phyloP scores from a whole-genome alignment of 306 rosid species.

The Gleditsia sinensis region DNA sequence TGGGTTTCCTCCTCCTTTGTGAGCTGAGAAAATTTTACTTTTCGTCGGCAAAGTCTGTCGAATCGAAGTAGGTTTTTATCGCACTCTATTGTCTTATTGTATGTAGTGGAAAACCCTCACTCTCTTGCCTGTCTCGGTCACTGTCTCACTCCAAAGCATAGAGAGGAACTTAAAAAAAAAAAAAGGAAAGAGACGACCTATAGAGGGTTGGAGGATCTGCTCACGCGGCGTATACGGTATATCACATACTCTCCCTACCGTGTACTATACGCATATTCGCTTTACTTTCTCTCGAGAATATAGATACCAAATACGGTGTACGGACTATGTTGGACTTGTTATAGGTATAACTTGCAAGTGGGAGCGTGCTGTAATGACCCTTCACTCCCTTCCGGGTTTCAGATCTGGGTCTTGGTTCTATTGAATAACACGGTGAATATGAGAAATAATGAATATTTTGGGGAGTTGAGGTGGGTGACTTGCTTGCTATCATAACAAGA shows the following conservation, averaged over 20 bases:
- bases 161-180: not conserved
- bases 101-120: not conserved
- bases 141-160: not conserved
- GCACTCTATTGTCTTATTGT: not conserved
- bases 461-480: not conserved
- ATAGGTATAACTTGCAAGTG: too few relatives aligned
- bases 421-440: too few relatives aligned
- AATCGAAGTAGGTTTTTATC: not conserved
- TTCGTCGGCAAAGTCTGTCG: not conserved
- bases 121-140: not conserved
- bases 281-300: not conserved
- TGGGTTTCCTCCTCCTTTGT: not conserved
- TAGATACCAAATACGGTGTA: not conserved
- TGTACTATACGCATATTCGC: not conserved
- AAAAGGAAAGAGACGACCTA: not conserved
- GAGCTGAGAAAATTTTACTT: not conserved
- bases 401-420: not conserved
- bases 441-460: too few relatives aligned
- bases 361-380: not conserved
- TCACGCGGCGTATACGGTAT: conserved; percentile 43
- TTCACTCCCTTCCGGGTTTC: not conserved
- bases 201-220: conserved; percentile 35
- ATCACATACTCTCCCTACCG: not conserved
- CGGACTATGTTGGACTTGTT: conserved; percentile 5
- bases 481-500: not conserved